Evolutionary conservation across 257 asterid species (phyloP).

Genomic region (Lithospermum erythrorhizon): DNA sequence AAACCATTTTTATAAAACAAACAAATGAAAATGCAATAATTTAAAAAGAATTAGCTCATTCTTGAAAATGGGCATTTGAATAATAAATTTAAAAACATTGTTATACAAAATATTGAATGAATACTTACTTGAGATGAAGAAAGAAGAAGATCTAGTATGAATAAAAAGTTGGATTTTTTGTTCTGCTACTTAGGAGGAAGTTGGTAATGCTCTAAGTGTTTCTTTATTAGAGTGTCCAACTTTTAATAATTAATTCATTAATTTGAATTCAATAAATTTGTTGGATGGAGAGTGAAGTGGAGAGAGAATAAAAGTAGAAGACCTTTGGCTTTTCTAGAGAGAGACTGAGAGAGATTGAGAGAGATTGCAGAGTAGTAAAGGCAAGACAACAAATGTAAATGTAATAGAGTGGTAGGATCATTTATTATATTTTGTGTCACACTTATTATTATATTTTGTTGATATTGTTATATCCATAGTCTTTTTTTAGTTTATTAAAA

Average conservation of each 20-base stretch:
- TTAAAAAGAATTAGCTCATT: conserved; percentile 8
- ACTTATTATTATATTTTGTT: too few species aligned
- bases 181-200: too few species aligned
- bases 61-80: conserved; percentile 8
- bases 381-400: neutral
- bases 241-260: conserved; percentile 28
- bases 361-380: conserved; percentile 9
- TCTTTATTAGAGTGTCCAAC: neutral
- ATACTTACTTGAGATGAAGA: neutral
- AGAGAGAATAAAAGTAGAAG: neutral
- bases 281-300: conserved; percentile 6
- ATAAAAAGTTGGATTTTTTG: too few species aligned
- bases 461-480: too few species aligned
- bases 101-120: neutral
- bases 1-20: too few species aligned
- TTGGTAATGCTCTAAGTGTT: neutral
- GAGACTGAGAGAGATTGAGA: conserved; percentile 9
- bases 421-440: too few species aligned
- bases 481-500: too few species aligned
- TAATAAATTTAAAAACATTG: too few species aligned
- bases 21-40: too few species aligned
- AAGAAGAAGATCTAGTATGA: neutral
- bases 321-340: too few species aligned
- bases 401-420: neutral
- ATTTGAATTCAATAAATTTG: conserved; percentile 4